Evolutionary conservation across 2,329 filamentous ascomycete genomes (phyloP).

Genomic region (Nannizziopsis barbatae): DNA sequence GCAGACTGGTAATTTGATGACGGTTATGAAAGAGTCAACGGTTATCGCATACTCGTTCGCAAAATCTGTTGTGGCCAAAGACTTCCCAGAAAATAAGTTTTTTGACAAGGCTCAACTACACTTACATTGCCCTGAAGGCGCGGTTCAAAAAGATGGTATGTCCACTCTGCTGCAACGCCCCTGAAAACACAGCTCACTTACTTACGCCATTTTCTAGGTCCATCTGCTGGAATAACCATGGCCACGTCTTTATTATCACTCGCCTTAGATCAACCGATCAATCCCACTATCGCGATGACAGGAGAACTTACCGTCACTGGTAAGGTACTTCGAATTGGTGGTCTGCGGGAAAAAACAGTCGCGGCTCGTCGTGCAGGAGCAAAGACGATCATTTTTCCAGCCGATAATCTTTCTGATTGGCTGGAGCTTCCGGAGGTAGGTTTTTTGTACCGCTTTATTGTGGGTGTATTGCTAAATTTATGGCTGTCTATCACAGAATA

Average conservation of each 20-base stretch:
- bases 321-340: constrained; percentile 90
- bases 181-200: constrained; percentile 3
- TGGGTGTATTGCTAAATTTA: constrained; percentile 15
- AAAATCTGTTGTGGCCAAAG: constrained; percentile 73
- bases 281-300: constrained; percentile 91
- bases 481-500: constrained; percentile 55
- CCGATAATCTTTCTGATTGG: constrained; percentile 95
- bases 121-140: constrained; percentile 91
- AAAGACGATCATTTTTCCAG: constrained; percentile 86
- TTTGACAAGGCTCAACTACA: constrained; percentile 94
- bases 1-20: constrained; percentile 87
- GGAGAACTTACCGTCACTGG: constrained; percentile 94
- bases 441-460: constrained; percentile 18
- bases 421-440: constrained; percentile 88
- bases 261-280: constrained; percentile 64
- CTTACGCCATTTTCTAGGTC: constrained; percentile 35
- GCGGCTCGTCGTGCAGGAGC: constrained; percentile 85
- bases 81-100: constrained; percentile 85
- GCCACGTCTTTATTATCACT: constrained; percentile 82
- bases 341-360: constrained; percentile 91
- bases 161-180: constrained; percentile 11
- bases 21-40: constrained; percentile 97
- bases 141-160: constrained; percentile 78
- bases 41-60: constrained; percentile 91
- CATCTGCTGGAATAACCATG: constrained; percentile 94